phyloP scores from a whole-genome alignment of 2,329 filamentous ascomycete species.

The Cordyceps javanica region DNA sequence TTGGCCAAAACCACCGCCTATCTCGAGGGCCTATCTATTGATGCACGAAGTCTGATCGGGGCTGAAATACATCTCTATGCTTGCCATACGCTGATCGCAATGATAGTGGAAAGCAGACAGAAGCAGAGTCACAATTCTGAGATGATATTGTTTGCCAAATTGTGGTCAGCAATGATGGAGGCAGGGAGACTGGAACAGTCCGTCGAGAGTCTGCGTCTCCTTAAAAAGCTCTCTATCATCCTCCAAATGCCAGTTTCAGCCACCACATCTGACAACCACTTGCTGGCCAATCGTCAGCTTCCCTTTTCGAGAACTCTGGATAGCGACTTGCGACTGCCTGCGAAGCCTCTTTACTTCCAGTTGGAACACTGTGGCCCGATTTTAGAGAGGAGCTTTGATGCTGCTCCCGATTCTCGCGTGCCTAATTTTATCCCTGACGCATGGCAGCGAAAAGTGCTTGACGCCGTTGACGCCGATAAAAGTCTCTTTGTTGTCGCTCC shows the following conservation, averaged over 20 bases:
- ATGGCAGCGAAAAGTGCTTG: constrained; percentile 70
- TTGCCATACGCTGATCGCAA: constrained; percentile 24
- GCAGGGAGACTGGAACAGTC: constrained; percentile 13
- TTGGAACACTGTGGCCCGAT: constrained; percentile 64
- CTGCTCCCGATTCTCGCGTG: constrained; percentile 60
- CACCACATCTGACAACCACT: background rate
- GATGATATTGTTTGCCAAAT: constrained; percentile 11
- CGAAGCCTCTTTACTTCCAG: constrained; percentile 49
- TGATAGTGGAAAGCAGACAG: background rate
- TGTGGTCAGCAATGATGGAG: constrained; percentile 15
- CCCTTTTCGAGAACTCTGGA: background rate
- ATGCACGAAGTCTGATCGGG: constrained; percentile 23
- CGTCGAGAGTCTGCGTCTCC: constrained; percentile 6
- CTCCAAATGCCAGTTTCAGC: constrained; percentile 13
- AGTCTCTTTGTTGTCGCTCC: constrained; percentile 72
- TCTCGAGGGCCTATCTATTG: constrained; percentile 33
- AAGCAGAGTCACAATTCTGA: background rate
- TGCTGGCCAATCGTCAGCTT: background rate
- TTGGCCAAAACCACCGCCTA: constrained; percentile 44
- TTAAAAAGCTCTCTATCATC: constrained; percentile 12
- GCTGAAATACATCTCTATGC: constrained; percentile 28
- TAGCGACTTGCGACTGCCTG: constrained; percentile 5
- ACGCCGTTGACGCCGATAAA: constrained; percentile 63
- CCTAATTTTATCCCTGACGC: constrained; percentile 63
- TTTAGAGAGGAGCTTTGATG: constrained; percentile 68